Conservation (phyloP, 495 filamentous ascomycete genomes). For the Astrocystis sublimbata region DNA sequence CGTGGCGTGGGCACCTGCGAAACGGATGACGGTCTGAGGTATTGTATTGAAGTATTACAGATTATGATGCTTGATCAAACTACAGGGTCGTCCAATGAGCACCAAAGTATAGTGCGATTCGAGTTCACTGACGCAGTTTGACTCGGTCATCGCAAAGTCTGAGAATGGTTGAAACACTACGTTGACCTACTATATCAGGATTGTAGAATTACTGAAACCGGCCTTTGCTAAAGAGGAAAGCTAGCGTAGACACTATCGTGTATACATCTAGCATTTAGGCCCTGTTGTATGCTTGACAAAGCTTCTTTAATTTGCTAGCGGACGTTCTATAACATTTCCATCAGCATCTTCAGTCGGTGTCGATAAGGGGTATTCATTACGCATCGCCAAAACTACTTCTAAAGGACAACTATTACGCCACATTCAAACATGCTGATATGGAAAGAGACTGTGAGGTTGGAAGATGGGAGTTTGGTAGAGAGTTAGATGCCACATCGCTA, state of each 20-base stretch:
- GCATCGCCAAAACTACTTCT: no score
- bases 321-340: not conserved
- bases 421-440: not conserved
- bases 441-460: no score
- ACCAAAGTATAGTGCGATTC: not conserved
- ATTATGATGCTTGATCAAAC: conserved; percentile 10
- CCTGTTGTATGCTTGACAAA: not conserved
- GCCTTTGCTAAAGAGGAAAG: conserved; percentile 10
- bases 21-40: no score
- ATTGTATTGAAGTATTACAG: not conserved
- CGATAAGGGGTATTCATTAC: no score
- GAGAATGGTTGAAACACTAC: not conserved
- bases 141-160: no score
- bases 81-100: not conserved
- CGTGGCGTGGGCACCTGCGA: no score
- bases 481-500: not conserved
- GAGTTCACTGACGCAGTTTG: not conserved
- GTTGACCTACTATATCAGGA: not conserved
- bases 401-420: not conserved
- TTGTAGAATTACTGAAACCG: not conserved
- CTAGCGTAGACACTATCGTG: not conserved
- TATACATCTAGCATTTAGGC: not conserved
- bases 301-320: conserved; percentile 7
- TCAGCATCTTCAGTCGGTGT: no score
- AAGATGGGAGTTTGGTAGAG: not conserved